Evolutionary conservation across 2,329 filamentous ascomycete species (phyloP).

Genomic region (Phaeomoniella chlamydospora): DNA sequence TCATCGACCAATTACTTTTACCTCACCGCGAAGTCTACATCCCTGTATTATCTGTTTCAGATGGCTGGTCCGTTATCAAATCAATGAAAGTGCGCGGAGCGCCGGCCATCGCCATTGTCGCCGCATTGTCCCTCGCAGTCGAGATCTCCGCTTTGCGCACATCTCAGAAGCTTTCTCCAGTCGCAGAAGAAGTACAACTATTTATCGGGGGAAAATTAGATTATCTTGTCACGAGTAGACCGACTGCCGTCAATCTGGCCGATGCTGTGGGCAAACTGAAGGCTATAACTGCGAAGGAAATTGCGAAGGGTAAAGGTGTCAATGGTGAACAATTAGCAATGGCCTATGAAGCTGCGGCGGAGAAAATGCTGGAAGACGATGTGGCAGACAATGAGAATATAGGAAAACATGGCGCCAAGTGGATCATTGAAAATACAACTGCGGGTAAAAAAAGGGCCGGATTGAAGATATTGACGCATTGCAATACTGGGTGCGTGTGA

Average conservation of each 20-base stretch:
- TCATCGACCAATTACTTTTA: slow-evolving; percentile 49
- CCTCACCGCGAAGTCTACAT: slow-evolving; percentile 46
- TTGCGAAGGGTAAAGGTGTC: slow-evolving; percentile 17
- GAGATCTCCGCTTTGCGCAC: slow-evolving; percentile 46
- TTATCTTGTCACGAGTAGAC: slow-evolving; percentile 76
- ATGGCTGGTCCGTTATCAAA: slow-evolving; percentile 53
- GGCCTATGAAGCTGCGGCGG: slow-evolving; percentile 65
- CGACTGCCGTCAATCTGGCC: slow-evolving; percentile 86
- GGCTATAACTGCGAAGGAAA: slow-evolving; percentile 38
- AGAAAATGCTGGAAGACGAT: slow-evolving; percentile 76
- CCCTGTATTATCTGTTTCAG: slow-evolving; percentile 36
- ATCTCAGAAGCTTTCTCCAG: slow-evolving; percentile 25
- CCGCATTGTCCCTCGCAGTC: slow-evolving; percentile 72
- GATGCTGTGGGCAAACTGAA: slow-evolving; percentile 79
- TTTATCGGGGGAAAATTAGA: slow-evolving; percentile 67
- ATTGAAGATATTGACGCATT: slow-evolving; percentile 86
- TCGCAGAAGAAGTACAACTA: slow-evolving; percentile 45
- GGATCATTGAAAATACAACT: slow-evolving; percentile 52
- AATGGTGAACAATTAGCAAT: slow-evolving; percentile 38
- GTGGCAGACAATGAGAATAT: slow-evolving; percentile 77
- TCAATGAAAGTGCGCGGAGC: slow-evolving; percentile 58
- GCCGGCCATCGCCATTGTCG: slow-evolving; percentile 96
- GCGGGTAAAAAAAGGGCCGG: slow-evolving; percentile 34
- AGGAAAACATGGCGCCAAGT: slow-evolving; percentile 67
- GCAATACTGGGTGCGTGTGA: slow-evolving; percentile 68